Evolutionary conservation across 179 eudicot genomes (phyloP).

Genomic region (Pouteria campechiana): DNA sequence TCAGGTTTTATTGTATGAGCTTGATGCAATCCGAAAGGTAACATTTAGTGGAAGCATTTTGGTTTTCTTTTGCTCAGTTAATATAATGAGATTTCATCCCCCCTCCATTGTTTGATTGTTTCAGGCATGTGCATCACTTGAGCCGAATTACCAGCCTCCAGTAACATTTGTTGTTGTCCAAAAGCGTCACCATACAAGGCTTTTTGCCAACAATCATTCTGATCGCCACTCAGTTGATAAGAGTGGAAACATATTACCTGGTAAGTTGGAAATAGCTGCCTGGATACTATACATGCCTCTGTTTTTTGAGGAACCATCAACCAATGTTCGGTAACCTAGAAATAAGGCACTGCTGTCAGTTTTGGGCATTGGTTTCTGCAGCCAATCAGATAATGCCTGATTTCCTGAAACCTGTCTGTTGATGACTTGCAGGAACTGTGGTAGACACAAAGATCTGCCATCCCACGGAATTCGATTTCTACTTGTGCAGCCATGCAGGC

Average conservation of each 20-base stretch:
- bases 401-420: background rate
- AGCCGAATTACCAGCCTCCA: constrained; percentile 74
- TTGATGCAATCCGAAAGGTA: constrained; percentile 92
- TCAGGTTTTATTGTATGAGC: constrained; percentile 81
- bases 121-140: constrained; percentile 81
- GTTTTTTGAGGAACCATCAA: no score
- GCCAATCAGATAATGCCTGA: background rate
- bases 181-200: constrained; percentile 85
- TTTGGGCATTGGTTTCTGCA: background rate
- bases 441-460: constrained; percentile 92
- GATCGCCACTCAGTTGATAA: constrained; percentile 51
- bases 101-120: background rate
- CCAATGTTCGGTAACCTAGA: no score
- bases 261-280: no score
- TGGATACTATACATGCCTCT: no score
- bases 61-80: background rate
- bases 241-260: constrained; percentile 91
- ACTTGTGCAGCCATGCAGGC: constrained; percentile 90
- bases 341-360: no score
- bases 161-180: constrained; percentile 92
- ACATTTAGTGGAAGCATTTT: background rate
- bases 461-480: constrained; percentile 90
- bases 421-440: constrained; percentile 53
- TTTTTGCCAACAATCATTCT: constrained; percentile 67
- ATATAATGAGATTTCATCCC: background rate